Evolutionary conservation across 2,329 filamentous ascomycete genomes (phyloP), one percentile per base, ranked within the genome.

Genomic region (Colletotrichum tofieldiae): DNA sequence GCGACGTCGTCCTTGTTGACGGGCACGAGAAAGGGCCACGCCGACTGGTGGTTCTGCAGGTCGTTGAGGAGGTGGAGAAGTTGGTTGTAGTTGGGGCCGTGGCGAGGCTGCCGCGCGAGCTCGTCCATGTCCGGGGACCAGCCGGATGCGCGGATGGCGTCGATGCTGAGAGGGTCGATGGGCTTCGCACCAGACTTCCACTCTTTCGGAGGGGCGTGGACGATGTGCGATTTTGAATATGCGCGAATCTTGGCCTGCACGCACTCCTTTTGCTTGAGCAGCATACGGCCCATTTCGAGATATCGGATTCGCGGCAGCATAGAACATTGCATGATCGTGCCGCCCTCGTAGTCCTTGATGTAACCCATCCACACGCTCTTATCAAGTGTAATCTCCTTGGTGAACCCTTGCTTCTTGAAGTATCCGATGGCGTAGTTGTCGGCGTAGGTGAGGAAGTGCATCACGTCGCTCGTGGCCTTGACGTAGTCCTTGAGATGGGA

Each of bases 121-220:
- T 97, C 95, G 83, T 99, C 96, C 96, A 99, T 99, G 79, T 97
- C 96, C 0, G 94, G 93, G 0, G 94, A 97, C 96, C 96, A 99
- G 74, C 96, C 96, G 0, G 94, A 96, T 58, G 92, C 93, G 77
- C 92, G 94, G 82, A 99, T 98, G 18, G 96, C 95, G 23, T 93
- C 89, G 75, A 98, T 96, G 29, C 90, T 90, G 73, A 98, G 88
- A 0, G 96, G 94, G 78, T 99, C 93, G 79, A 98, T 97, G 65
- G 91, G 85, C 41, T 86, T 86, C 12, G 90, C 91, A 32, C 92
- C 93, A 67, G 91, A 93, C 79, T 91, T 92, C 95, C 96, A 99
- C 78, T 95, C 90, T 74, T 93, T 91, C 0, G 96, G 96, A 0
- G 96, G 94, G 26, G 90, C 85, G 79, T 99, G 96, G 37, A 98